phyloP scores from a whole-genome alignment of 176 grass and related monocot species.

The Urochloa ruziziensis region DNA sequence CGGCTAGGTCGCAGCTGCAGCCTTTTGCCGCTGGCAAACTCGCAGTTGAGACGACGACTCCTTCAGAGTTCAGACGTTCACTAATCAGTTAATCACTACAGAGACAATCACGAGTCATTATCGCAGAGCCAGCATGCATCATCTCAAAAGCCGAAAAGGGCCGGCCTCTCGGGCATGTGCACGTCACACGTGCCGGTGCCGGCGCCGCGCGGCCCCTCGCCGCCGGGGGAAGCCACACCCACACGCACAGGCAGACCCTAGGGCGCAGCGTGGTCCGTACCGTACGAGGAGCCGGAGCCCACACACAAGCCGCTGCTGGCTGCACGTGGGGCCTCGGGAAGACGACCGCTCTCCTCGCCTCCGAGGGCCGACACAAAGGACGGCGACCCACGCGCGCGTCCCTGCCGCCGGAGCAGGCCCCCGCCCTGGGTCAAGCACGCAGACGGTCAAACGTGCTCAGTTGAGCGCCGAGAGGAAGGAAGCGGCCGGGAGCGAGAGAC shows the following conservation, averaged over 20 bases:
- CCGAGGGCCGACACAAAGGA: constrained; percentile 41
- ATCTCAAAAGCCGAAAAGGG: background rate
- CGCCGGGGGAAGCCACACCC: background rate
- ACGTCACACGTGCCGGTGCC: background rate
- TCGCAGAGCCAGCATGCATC: too few relatives aligned
- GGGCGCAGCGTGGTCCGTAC: background rate
- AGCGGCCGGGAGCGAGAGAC: background rate
- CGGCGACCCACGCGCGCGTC: constrained; percentile 31
- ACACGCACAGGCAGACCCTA: background rate
- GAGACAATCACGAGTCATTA: background rate
- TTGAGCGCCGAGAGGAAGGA: background rate
- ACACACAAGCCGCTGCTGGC: background rate
- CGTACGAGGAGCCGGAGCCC: constrained; percentile 38
- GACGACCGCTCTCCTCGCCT: background rate
- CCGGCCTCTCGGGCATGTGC: background rate
- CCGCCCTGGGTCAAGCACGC: constrained; percentile 13
- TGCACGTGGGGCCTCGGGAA: constrained; percentile 43
- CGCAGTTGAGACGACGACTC: background rate
- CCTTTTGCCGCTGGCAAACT: background rate
- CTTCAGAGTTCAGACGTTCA: background rate
- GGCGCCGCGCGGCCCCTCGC: constrained; percentile 1
- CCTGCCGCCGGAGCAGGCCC: background rate
- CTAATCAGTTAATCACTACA: too few relatives aligned
- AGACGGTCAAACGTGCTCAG: constrained; percentile 31
- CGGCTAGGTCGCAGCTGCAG: background rate